phyloP scores from a whole-genome alignment of 23 red algal genomes.

The Gracilaria gracilis region DNA sequence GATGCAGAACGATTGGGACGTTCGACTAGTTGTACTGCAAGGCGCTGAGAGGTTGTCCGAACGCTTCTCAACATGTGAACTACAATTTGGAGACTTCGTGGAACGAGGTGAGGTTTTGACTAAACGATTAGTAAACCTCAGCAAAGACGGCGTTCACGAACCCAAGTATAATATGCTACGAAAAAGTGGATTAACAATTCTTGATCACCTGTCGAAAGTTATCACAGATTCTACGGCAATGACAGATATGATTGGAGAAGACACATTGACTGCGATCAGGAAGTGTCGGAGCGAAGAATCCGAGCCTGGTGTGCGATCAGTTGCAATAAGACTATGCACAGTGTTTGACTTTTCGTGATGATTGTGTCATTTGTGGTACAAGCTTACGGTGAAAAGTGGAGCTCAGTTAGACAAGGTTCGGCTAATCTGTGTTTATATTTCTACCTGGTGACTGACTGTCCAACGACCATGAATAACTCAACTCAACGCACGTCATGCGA shows the following conservation, averaged over 20 bases:
- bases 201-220: neutral
- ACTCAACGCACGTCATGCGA: too few species aligned
- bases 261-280: neutral
- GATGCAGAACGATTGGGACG: neutral
- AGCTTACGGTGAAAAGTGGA: too few species aligned
- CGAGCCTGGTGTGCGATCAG: slow-evolving; percentile 11
- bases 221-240: neutral
- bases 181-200: neutral
- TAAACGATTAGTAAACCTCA: neutral
- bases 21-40: too few species aligned
- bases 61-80: too few species aligned
- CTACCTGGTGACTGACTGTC: too few species aligned
- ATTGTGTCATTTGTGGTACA: too few species aligned
- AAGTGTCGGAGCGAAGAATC: neutral
- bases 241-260: slow-evolving; percentile 4
- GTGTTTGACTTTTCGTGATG: neutral
- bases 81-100: too few species aligned
- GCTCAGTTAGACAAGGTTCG: too few species aligned
- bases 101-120: too few species aligned
- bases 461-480: too few species aligned
- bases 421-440: too few species aligned
- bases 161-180: too few species aligned
- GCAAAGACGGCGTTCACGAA: neutral
- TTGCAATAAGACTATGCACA: neutral
- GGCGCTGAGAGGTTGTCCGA: neutral